These are phyloP conservation scores for Arabis alpina DNA, from an alignment of 345 rosid species.

Conservation along the genomic window DNA sequence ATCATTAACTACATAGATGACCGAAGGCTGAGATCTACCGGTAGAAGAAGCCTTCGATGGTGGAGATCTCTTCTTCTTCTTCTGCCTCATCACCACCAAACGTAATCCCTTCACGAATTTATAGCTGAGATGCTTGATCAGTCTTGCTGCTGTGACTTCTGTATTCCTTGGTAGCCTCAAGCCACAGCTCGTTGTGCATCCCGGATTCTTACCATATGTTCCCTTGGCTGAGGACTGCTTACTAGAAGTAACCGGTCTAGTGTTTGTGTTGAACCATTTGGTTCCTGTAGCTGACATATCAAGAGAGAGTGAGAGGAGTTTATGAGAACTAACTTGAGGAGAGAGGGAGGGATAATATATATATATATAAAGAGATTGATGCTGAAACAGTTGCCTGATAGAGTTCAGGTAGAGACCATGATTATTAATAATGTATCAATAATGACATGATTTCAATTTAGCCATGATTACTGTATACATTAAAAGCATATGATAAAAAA, in stretches of 20 bases:
- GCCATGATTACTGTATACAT: conserved; percentile 31
- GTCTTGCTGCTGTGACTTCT: conserved; percentile 49
- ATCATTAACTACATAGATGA: conserved; percentile 48
- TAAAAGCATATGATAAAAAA: conserved; percentile 14
- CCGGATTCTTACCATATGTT: conserved; percentile 29
- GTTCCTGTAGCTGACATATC: conserved; percentile 49
- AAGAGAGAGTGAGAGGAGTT: conserved; percentile 9
- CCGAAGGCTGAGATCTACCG: conserved; percentile 47
- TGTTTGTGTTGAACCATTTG: conserved; percentile 30
- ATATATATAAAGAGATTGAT: neutral
- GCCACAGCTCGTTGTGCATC: conserved; percentile 50
- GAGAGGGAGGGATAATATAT: conserved; percentile 7
- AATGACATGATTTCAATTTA: conserved; percentile 30
- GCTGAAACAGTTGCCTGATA: conserved; percentile 5
- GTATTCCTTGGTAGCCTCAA: conserved; percentile 54
- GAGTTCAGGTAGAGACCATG: conserved; percentile 38
- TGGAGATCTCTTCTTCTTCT: conserved; percentile 48
- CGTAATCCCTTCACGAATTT: conserved; percentile 51
- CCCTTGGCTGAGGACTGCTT: conserved; percentile 30
- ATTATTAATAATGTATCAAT: conserved; percentile 38
- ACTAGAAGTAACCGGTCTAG: conserved; percentile 28
- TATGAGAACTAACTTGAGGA: conserved; percentile 14
- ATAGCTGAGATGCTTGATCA: conserved; percentile 54
- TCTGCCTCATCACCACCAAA: conserved; percentile 45
- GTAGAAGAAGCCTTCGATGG: conserved; percentile 48